phyloP scores from a whole-genome alignment of 805 yeast genomes.

The Vanderwaltozyma polyspora region DNA sequence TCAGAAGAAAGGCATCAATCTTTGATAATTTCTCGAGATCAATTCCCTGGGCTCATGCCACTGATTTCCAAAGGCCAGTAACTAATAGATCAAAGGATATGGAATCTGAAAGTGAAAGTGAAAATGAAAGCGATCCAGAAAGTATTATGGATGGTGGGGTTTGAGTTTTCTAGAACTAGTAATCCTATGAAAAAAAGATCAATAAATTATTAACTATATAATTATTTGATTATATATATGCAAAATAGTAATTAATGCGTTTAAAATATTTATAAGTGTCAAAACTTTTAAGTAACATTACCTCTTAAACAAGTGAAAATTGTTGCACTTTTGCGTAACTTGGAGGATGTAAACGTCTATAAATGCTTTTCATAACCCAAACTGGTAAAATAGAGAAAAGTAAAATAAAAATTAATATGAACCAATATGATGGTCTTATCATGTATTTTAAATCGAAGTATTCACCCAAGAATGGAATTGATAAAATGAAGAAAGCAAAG shows the following conservation, averaged over 20 bases:
- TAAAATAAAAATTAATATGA: conserved; percentile 58
- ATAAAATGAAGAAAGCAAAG: conserved; percentile 49
- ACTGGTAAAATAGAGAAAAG: conserved; percentile 74
- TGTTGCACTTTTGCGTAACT: conserved; percentile 95
- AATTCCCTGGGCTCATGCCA: conserved; percentile 66
- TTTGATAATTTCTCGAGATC: conserved; percentile 29
- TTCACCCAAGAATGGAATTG: conserved; percentile 78
- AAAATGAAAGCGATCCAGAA: conserved; percentile 8
- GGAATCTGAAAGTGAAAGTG: conserved; percentile 13
- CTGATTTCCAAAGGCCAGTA: conserved; percentile 68
- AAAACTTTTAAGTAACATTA: too few relatives aligned
- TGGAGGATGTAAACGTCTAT: conserved; percentile 78
- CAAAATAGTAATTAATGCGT: too few relatives aligned
- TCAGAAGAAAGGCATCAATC: conserved; percentile 18
- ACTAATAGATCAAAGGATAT: conserved; percentile 12
- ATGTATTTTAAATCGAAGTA: conserved; percentile 69
- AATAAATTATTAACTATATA: too few relatives aligned
- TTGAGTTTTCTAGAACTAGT: too few relatives aligned
- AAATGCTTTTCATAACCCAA: conserved; percentile 70
- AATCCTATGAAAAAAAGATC: too few relatives aligned
- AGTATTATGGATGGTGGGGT: too few relatives aligned
- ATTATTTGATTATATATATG: too few relatives aligned
- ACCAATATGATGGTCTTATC: conserved; percentile 44
- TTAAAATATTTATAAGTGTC: too few relatives aligned
- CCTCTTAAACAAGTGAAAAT: conserved; percentile 29